Base-by-base conservation (phyloP, 192 early-diverging fungal species). In the Coemansia biformis region DNA sequence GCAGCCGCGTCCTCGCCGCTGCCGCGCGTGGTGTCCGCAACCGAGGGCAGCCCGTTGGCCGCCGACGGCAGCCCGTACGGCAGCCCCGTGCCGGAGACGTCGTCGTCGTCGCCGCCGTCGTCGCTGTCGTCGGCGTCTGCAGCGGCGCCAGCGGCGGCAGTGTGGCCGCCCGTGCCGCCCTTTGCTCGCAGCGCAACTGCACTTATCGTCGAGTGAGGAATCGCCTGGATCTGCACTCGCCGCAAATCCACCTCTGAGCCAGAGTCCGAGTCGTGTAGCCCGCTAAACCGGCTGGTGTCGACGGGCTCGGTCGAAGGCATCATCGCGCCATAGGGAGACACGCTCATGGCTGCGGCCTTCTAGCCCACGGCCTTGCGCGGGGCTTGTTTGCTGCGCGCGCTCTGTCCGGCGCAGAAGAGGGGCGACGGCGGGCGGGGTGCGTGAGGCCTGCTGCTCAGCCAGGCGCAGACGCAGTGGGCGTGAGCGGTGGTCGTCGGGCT, bases 61-160 rank as follows among this genome's bases (percentile, higher is more conserved):
- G 67, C 67, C 11, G 67, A 71, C 4, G 67, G 67, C 19, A 71
- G 51, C 28, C 51, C 67, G 52, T 63, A 58, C 14, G 61, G 61
- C 10, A 63, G 38, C 8, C 51, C 58, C 19, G 30, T 23, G 13
- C 26, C 28, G 26, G 36, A 46, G 48, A 22, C 44, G 37, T 46
- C 29, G 42, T 30, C 24, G 30, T 48, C 49, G 30, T 34, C 37
- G 15, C 44, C 18, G 17, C 22, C 35, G 28, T 19, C 15, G 29
- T 8, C 9, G 29, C 1, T 30, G 29, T 30, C 8, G 29, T 8
- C 8, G 29, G 5, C 29, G 10, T 3, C 9, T 1, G 29, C 29
- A 28, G 26, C 26, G 26, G 26, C 26, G 26, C 4, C 26, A 7
- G 26, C 26, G 26, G 29, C 29, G 29, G 29, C 24, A 30, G 43